phyloP scores from a whole-genome alignment of 2,329 filamentous ascomycete genomes.

The Hymenoscyphus fraxineus region DNA sequence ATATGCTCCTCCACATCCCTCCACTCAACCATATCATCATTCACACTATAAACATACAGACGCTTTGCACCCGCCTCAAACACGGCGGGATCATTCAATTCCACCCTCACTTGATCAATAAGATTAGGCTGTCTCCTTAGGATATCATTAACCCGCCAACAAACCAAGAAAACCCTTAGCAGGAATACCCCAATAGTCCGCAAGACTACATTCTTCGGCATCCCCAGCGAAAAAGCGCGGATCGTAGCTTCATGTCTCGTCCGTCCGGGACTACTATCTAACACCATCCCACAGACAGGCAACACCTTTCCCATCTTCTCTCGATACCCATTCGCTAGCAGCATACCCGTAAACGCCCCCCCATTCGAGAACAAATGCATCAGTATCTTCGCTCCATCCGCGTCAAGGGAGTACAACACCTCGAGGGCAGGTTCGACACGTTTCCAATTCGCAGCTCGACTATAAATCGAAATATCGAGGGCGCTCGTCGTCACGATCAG shows the following conservation, averaged over 20 bases:
- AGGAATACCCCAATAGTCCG: slow-evolving; percentile 12
- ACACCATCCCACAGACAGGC: slow-evolving; percentile 38
- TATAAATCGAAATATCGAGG: slow-evolving; percentile 40
- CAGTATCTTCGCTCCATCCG: slow-evolving; percentile 12
- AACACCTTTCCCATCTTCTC: slow-evolving; percentile 35
- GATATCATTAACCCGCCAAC: slow-evolving; percentile 10
- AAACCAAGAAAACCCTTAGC: slow-evolving; percentile 13
- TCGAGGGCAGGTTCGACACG: slow-evolving; percentile 39
- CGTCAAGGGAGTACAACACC: slow-evolving; percentile 30
- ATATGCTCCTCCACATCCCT: slow-evolving; percentile 29
- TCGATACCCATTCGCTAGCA: slow-evolving; percentile 39
- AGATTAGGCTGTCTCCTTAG: slow-evolving; percentile 15
- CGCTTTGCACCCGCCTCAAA: slow-evolving; percentile 20
- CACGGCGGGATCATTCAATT: slow-evolving; percentile 24
- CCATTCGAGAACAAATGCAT: slow-evolving; percentile 47
- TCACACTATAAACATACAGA: slow-evolving; percentile 30
- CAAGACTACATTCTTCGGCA: slow-evolving; percentile 28
- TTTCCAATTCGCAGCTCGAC: slow-evolving; percentile 35
- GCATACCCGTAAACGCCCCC: slow-evolving; percentile 39
- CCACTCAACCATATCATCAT: slow-evolving; percentile 29
- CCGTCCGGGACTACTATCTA: slow-evolving; percentile 45
- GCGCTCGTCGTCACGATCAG: slow-evolving; percentile 48
- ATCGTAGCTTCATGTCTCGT: slow-evolving; percentile 20
- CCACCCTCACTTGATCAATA: slow-evolving; percentile 16
- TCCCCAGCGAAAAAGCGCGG: slow-evolving; percentile 24